Conservation (phyloP, 306 rosid genomes). For the Castanea sativa region DNA sequence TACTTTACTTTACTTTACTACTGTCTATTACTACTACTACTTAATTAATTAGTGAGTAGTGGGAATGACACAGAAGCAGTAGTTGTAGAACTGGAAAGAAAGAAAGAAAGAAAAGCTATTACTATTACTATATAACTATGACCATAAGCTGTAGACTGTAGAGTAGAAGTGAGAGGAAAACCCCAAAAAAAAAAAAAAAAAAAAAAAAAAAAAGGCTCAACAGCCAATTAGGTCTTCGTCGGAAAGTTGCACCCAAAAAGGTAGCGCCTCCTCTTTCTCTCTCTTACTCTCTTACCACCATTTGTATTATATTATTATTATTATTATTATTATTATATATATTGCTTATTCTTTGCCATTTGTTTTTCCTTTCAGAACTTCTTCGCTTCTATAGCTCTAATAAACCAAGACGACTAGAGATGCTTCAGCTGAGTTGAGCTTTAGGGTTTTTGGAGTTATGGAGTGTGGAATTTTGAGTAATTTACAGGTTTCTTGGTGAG, state of each 20-base stretch:
- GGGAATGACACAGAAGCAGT: background rate
- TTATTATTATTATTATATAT: background rate
- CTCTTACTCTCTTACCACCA: slow-evolving; percentile 30
- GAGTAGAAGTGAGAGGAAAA: slow-evolving; percentile 12
- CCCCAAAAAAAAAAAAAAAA: too few relatives aligned
- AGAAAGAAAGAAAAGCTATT: slow-evolving; percentile 17
- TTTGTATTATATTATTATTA: slow-evolving; percentile 48
- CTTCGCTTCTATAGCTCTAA: background rate
- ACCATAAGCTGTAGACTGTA: too few relatives aligned
- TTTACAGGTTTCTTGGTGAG: too few relatives aligned
- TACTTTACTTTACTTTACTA: too few relatives aligned
- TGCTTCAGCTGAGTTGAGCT: too few relatives aligned
- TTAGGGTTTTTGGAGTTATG: too few relatives aligned
- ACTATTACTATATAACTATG: too few relatives aligned
- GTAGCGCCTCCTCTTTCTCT: slow-evolving; percentile 28
- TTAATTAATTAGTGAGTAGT: too few relatives aligned
- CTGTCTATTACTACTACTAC: too few relatives aligned
- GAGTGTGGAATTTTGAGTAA: too few relatives aligned
- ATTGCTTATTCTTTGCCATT: slow-evolving; percentile 25
- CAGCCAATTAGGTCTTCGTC: slow-evolving; percentile 61
- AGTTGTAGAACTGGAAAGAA: slow-evolving; percentile 10
- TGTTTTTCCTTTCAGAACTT: slow-evolving; percentile 6
- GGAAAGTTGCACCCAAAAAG: slow-evolving; percentile 70
- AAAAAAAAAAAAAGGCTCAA: background rate
- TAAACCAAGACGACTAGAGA: too few relatives aligned